These are phyloP conservation scores for Leccinellum albellum DNA, from an alignment of 768 basidiomycete species.

Conservation along the genomic window DNA sequence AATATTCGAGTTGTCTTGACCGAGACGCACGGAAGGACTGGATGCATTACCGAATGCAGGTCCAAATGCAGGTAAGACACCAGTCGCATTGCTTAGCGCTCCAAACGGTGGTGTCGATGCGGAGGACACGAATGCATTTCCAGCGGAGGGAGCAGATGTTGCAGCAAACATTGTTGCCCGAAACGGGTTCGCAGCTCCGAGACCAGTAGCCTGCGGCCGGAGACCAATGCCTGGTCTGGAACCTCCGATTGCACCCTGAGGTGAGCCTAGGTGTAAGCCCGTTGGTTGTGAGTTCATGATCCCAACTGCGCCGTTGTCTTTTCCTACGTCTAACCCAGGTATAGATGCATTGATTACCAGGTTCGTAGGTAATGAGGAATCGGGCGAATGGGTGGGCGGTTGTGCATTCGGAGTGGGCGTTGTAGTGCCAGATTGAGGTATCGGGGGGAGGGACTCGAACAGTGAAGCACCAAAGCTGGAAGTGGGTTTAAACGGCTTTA, in stretches of 20 bases:
- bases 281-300: slow-evolving; percentile 36
- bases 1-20: slow-evolving; percentile 19
- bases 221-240: slow-evolving; percentile 42
- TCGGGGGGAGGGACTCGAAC: slow-evolving; percentile 69
- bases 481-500: slow-evolving; percentile 81
- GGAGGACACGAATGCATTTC: slow-evolving; percentile 16
- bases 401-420: slow-evolving; percentile 38
- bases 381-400: slow-evolving; percentile 4
- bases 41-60: slow-evolving; percentile 23
- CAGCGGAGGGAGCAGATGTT: slow-evolving; percentile 18
- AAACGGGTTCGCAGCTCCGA: slow-evolving; percentile 58
- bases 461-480: slow-evolving; percentile 77
- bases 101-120: slow-evolving; percentile 26
- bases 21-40: slow-evolving; percentile 13
- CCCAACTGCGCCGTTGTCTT: slow-evolving; percentile 21
- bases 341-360: slow-evolving; percentile 10
- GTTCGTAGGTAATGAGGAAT: slow-evolving; percentile 27
- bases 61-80: slow-evolving; percentile 4
- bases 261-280: slow-evolving; percentile 10
- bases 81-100: slow-evolving; percentile 13
- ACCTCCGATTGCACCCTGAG: slow-evolving; percentile 12
- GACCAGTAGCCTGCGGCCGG: slow-evolving; percentile 60
- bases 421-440: slow-evolving; percentile 54
- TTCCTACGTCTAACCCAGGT: slow-evolving; percentile 5
- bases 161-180: slow-evolving; percentile 56